phyloP scores from a whole-genome alignment of 306 rosid species.

The Fragaria nilgerrensis region DNA sequence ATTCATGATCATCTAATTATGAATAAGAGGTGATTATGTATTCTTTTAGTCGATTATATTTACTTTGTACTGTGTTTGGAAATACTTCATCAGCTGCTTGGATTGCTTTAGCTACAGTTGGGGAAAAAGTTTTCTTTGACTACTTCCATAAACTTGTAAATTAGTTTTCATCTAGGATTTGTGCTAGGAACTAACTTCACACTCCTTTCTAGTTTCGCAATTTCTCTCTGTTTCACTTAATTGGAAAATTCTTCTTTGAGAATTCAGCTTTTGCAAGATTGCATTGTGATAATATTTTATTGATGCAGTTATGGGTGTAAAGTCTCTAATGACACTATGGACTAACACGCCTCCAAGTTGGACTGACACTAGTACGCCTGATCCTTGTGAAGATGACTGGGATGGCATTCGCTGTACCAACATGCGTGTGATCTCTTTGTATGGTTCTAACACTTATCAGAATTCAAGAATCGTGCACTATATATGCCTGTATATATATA shows the following conservation, averaged over 20 bases:
- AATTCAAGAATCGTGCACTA: background rate
- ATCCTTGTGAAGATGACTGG: conserved; percentile 48
- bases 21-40: background rate
- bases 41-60: background rate
- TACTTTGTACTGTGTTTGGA: background rate
- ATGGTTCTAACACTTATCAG: background rate
- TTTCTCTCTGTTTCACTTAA: background rate
- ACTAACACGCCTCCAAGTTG: conserved; percentile 38
- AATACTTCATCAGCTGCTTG: background rate
- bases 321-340: conserved; percentile 29
- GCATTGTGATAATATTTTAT: background rate
- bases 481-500: background rate
- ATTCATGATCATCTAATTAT: background rate
- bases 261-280: background rate
- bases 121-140: background rate
- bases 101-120: background rate
- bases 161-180: too few relatives aligned
- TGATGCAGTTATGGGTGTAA: conserved; percentile 31
- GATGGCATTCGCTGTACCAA: conserved; percentile 42
- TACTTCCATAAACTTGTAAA: background rate
- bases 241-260: background rate
- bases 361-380: too few relatives aligned
- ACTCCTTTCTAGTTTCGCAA: background rate
- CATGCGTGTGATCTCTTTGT: conserved; percentile 46
- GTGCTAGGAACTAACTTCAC: too few relatives aligned